Evolutionary conservation across 2,329 filamentous ascomycete genomes (phyloP), one percentile per base, ranked within the genome.

Genomic region (Aspergillus ustus): DNA sequence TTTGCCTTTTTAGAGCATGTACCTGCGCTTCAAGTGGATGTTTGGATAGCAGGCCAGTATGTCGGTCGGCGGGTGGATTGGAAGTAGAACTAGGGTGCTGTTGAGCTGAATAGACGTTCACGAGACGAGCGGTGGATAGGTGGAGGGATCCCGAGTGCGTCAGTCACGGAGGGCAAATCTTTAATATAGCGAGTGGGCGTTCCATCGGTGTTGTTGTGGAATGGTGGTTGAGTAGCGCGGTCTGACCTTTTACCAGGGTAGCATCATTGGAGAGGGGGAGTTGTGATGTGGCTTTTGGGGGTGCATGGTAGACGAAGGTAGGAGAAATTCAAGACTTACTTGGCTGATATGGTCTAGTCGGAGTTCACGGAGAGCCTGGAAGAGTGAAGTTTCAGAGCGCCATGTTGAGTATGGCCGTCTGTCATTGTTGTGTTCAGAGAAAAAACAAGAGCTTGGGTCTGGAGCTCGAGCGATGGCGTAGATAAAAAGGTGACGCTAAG

Each of bases 201-300:
- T 68, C 70, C 70, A 66, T 71, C 72, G 67, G 65, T 28, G 56
- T 52, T 40, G 62, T 34, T 46, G 57, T 52, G 51, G 44, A 48
- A 53, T 31, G 52, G 52, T 63, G 48, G 43, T 62, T 59, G 59
- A 49, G 65, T 52, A 54, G 62, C 65, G 66, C 64, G 68, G 74
- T 80, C 77, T 75, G 77, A 80, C 77, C 78, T 80, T 80, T 80
- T 80, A 80, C 78, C 78, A 80, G 73, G 68, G 67, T 74, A 60
- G 62, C 78, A 80, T 80, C 78, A 78, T 75, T 61, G 77, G 77
- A 79, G 75, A 74, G 57, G 52, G 45, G 19, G 28, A 3, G 51
- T 37, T 52, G 45, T 50, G 51, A 25, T 25, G 48, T 20, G 25
- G 59, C 29, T 50, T 28, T 52, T 34, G 43, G 28, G 19, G n/a